Evolutionary conservation across 495 filamentous ascomycete species (phyloP), one percentile per base, ranked within the genome.

Genomic region (Mytilinidion resinicola): DNA sequence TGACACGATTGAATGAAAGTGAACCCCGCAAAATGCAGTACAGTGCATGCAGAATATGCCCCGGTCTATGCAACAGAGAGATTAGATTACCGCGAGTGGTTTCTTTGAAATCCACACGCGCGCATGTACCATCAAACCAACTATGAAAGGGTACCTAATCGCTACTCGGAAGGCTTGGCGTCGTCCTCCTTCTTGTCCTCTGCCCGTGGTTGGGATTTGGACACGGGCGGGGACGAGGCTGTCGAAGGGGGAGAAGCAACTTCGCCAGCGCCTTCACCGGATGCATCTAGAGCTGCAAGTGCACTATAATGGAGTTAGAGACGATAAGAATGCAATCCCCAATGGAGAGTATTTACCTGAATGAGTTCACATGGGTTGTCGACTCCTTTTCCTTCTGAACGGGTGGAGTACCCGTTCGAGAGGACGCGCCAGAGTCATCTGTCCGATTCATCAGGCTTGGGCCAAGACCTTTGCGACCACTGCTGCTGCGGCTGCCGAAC

Each of bases 351-450:
- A 55, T 75, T 68, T 77, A 96, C 93, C 89, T 90, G 78, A 93
- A 98, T 63, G 90, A 84, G 75, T 96, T 98, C 53, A 81, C 78
- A 57, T 86, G 84, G 37, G 86, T 80, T 38, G 83, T 77, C 48
- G 85, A 78, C 62, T 85, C 80, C 63, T 78, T 77, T 58, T 77
- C 73, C 74, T 85, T 83, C 49, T 63, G 56, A n/a, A 83, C 73
- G 57, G 90, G 86, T 21, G 90, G 90, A 55, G 92, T 96, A 65
- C 85, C 87, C 59, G 87, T 93, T 63, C 93, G 85, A 53, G 91
- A 96, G 55, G 89, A 91, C 50, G 85, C 81, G 58, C 81, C 84
- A 61, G 85, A 89, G 66, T 95, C 91, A 58, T 95, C 90, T 48
- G 83, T 83, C 43, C 82, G 80, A 63, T 85, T 80, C 65, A 80